Conservation (phyloP, 345 rosid species). For the Gossypioides kirkii region DNA sequence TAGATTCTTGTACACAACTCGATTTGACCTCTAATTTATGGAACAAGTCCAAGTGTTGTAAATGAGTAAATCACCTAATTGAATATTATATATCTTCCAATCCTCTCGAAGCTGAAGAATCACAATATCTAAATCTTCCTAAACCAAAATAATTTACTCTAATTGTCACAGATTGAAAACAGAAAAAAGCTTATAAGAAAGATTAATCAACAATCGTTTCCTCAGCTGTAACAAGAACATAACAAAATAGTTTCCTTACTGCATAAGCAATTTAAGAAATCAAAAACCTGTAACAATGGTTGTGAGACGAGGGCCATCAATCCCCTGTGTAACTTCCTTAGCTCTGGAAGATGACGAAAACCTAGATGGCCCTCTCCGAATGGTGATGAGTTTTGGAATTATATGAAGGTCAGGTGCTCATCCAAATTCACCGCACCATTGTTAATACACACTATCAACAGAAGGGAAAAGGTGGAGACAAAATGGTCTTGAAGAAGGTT, state of each 20-base stretch:
- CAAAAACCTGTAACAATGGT: conserved; percentile 53
- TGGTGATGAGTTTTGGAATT: too few species aligned
- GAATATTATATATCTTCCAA: neutral
- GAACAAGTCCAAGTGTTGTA: neutral
- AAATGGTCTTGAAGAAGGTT: too few species aligned
- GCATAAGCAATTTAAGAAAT: neutral
- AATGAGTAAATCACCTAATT: neutral
- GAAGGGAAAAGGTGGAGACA: too few species aligned
- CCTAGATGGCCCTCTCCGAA: conserved; percentile 50
- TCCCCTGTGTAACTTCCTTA: conserved; percentile 48
- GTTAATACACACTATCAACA: too few species aligned
- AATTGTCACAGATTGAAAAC: neutral
- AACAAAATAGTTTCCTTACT: neutral
- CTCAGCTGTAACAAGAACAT: neutral
- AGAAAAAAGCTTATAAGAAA: neutral
- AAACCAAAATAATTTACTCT: neutral
- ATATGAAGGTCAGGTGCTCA: too few species aligned
- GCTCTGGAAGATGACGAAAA: conserved; percentile 52
- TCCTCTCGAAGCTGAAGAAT: neutral
- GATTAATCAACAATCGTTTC: neutral
- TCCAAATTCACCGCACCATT: too few species aligned
- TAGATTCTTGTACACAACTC: neutral
- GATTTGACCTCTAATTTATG: neutral
- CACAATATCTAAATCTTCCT: neutral
- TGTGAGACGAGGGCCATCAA: conserved; percentile 53